A percentile compares a stretch with the other conserved stretches of the same genome.
These are phyloP conservation scores for Aspergillus sp. DNA, from an alignment of 2,329 filamentous ascomycete species.

Conservation along the genomic window DNA sequence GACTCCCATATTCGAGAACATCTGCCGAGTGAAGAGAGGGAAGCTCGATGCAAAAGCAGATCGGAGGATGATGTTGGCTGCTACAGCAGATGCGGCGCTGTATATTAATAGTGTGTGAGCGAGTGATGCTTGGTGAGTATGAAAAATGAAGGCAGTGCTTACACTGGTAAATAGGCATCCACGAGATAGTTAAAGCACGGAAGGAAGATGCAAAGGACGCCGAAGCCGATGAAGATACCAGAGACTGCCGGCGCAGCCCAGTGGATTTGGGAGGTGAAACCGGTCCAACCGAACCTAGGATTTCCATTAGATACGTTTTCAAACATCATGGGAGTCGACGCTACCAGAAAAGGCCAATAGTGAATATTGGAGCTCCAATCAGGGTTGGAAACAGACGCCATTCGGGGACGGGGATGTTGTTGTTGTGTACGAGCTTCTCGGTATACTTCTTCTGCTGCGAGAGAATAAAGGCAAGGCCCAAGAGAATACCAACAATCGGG, in stretches of 20 bases:
- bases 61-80: constrained; percentile 53
- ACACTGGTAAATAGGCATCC: constrained; percentile 57
- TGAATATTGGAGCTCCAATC: constrained; percentile 51
- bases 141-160: background rate
- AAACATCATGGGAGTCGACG: background rate
- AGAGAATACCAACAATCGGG: constrained; percentile 70
- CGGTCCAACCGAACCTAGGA: constrained; percentile 65
- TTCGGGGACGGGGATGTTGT: constrained; percentile 56
- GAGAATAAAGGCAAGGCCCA: constrained; percentile 66
- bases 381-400: constrained; percentile 57
- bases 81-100: constrained; percentile 50
- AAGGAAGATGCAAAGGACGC: constrained; percentile 58
- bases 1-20: constrained; percentile 38
- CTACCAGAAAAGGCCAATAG: constrained; percentile 67
- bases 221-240: constrained; percentile 56
- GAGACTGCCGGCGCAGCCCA: constrained; percentile 42
- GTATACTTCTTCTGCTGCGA: constrained; percentile 66
- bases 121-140: too few species aligned
- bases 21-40: constrained; percentile 38
- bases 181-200: constrained; percentile 60
- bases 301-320: background rate
- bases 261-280: constrained; percentile 46
- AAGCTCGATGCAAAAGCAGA: constrained; percentile 36
- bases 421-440: constrained; percentile 67
- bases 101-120: background rate